phyloP scores from a whole-genome alignment of 1,139 yeast species.

The Candida labiduridarum region DNA sequence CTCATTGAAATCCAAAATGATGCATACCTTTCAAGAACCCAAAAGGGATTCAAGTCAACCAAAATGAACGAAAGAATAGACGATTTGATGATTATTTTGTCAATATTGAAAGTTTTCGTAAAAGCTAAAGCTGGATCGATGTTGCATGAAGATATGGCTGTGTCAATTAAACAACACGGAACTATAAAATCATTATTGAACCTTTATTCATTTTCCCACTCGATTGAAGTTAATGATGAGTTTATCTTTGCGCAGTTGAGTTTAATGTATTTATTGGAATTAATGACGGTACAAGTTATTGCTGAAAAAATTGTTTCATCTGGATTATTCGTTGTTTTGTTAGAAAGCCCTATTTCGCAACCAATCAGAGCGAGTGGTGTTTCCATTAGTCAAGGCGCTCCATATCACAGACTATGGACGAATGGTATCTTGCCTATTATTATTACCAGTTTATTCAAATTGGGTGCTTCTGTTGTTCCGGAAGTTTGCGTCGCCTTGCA shows the following conservation, averaged over 20 bases:
- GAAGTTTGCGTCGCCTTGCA: constrained; percentile 67
- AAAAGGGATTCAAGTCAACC: constrained; percentile 30
- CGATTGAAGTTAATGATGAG: constrained; percentile 62
- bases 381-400: constrained; percentile 49
- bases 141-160: constrained; percentile 54
- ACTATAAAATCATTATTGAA: constrained; percentile 65
- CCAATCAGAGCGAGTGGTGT: constrained; percentile 69
- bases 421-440: constrained; percentile 77
- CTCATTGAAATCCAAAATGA: constrained; percentile 61
- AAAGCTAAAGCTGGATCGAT: constrained; percentile 42
- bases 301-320: constrained; percentile 66
- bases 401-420: constrained; percentile 76
- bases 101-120: constrained; percentile 62
- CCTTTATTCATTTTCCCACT: constrained; percentile 69
- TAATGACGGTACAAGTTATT: constrained; percentile 61
- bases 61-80: constrained; percentile 52
- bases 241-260: constrained; percentile 74
- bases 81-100: constrained; percentile 64
- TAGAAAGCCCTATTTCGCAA: constrained; percentile 74
- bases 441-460: constrained; percentile 57
- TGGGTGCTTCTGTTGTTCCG: constrained; percentile 65
- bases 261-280: constrained; percentile 67
- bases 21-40: constrained; percentile 41
- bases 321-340: constrained; percentile 70
- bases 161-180: constrained; percentile 57